A percentile compares a stretch with the other conserved stretches of the same genome.
phyloP scores from a whole-genome alignment of 2,329 filamentous ascomycete genomes.

The Monosporascus cannonballus region DNA sequence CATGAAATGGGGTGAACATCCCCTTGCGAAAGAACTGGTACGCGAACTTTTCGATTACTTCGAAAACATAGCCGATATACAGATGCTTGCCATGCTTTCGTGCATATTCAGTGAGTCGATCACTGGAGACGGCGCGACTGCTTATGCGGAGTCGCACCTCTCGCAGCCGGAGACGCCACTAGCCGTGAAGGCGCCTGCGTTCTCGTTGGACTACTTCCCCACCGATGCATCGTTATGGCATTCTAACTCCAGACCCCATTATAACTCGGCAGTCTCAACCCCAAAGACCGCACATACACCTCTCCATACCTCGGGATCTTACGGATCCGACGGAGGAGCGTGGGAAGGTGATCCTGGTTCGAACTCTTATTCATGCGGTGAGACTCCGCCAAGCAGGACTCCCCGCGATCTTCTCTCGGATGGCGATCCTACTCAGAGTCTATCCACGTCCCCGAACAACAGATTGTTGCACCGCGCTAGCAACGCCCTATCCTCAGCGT shows the following conservation, averaged over 20 bases:
- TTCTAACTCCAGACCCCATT: constrained; percentile 31
- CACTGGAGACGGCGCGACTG: constrained; percentile 43
- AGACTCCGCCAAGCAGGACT: constrained; percentile 51
- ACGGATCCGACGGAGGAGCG: constrained; percentile 48
- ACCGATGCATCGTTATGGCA: constrained; percentile 49
- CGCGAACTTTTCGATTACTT: constrained; percentile 58
- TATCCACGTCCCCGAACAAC: constrained; percentile 55
- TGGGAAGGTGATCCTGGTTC: constrained; percentile 49
- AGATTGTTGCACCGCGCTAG: constrained; percentile 47
- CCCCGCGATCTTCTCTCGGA: constrained; percentile 40
- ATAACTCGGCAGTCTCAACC: constrained; percentile 50
- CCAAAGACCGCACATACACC: constrained; percentile 53
- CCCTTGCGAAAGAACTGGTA: constrained; percentile 56
- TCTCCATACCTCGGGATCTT: constrained; percentile 46
- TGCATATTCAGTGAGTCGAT: constrained; percentile 62
- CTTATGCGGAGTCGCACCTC: constrained; percentile 51
- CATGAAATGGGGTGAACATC: constrained; percentile 64
- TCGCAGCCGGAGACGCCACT: constrained; percentile 56
- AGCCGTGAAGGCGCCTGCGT: constrained; percentile 59
- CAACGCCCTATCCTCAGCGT: constrained; percentile 51
- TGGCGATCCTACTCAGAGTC: constrained; percentile 41
- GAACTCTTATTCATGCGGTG: constrained; percentile 55
- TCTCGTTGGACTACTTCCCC: constrained; percentile 62
- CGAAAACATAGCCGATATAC: constrained; percentile 55
- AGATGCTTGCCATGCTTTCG: constrained; percentile 67